phyloP scores from a whole-genome alignment of 805 yeast species.

The Wickerhamomyces ciferrii region DNA sequence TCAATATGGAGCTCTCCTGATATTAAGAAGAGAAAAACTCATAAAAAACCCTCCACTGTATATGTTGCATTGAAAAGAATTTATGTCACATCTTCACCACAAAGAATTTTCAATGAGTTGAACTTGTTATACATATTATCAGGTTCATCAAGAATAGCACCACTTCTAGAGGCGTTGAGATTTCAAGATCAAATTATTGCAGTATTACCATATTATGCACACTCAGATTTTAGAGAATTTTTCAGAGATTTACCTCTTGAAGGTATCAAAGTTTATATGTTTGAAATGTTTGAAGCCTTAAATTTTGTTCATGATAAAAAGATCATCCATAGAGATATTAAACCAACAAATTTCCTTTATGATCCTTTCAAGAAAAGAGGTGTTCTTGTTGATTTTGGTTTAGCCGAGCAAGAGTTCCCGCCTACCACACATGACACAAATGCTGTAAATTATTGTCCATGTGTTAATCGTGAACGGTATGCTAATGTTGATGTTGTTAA shows the following conservation, averaged over 20 bases:
- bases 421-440: slow-evolving; percentile 17
- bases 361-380: slow-evolving; percentile 45
- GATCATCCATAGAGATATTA: slow-evolving; percentile 74
- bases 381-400: slow-evolving; percentile 79
- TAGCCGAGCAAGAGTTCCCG: slow-evolving; percentile 43
- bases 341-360: slow-evolving; percentile 68
- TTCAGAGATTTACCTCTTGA: slow-evolving; percentile 72
- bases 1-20: slow-evolving; percentile 27
- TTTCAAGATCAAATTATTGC: slow-evolving; percentile 90
- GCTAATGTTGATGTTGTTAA: slow-evolving; percentile 25
- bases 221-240: slow-evolving; percentile 84
- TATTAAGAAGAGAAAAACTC: slow-evolving; percentile 19
- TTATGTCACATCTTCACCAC: slow-evolving; percentile 93
- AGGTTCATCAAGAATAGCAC: slow-evolving; percentile 75
- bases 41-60: slow-evolving; percentile 26
- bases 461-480: slow-evolving; percentile 29
- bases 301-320: slow-evolving; percentile 61
- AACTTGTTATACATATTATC: slow-evolving; percentile 65
- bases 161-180: slow-evolving; percentile 82
- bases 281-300: slow-evolving; percentile 70
- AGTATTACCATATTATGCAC: slow-evolving; percentile 85
- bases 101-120: slow-evolving; percentile 84
- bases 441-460: slow-evolving; percentile 44
- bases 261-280: slow-evolving; percentile 78
- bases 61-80: slow-evolving; percentile 87